These are phyloP conservation scores for Deinandra increscens DNA, from an alignment of 129 eudicot genomes.

Conservation along the genomic window DNA sequence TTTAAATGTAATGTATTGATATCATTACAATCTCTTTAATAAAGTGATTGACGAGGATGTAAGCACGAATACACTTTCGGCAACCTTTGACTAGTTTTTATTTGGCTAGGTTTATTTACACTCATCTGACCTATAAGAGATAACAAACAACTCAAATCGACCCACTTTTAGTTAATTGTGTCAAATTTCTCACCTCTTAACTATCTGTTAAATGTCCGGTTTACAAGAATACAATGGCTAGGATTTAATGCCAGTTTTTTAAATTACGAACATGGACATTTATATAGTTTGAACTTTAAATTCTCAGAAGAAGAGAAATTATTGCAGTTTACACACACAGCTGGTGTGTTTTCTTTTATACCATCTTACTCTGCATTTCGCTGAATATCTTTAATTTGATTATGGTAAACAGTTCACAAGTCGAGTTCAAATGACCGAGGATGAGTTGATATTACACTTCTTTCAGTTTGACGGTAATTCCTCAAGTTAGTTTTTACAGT, in stretches of 20 bases:
- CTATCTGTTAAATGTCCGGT: constrained; percentile 2
- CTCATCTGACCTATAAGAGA: neutral
- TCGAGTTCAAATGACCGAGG: constrained; percentile 89
- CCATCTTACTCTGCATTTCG: constrained; percentile 3
- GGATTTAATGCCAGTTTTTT: neutral
- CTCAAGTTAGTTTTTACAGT: neutral
- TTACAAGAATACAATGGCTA: neutral
- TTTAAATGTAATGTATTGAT: neutral
- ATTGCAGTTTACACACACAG: neutral
- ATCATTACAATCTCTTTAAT: neutral
- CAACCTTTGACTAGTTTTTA: neutral
- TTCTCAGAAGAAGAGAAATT: neutral
- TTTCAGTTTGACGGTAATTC: constrained; percentile 88
- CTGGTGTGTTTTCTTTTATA: neutral
- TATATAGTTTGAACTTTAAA: neutral
- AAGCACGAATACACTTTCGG: neutral
- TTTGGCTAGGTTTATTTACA: neutral
- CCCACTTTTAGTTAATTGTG: neutral
- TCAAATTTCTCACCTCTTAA: neutral
- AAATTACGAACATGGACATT: neutral
- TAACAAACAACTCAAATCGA: neutral
- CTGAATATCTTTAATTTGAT: constrained; percentile 16
- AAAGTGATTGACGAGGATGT: neutral
- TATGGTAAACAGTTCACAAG: constrained; percentile 47
- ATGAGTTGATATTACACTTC: constrained; percentile 81